Base-by-base conservation (phyloP, 257 asterid species). In the Orobanche coerulescens region DNA sequence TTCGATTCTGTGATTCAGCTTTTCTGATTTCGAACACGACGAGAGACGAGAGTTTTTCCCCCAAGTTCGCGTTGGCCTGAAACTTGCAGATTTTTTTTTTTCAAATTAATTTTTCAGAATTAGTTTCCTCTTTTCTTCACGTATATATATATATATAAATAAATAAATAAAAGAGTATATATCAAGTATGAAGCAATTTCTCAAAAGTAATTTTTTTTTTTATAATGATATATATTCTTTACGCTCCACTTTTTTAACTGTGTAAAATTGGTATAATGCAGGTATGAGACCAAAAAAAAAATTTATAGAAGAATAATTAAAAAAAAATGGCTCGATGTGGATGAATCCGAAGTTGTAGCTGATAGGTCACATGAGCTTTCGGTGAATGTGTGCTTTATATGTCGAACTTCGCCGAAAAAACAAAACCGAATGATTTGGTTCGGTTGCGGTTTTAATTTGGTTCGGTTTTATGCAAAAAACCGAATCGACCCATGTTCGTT, bases 291-390 rank as follows among this genome's bases (percentile, higher is more conserved):
- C 58, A 64, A 58, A 39, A 39, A 10, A 39, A 39, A 39, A 39
- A 6, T 39, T 10, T 36, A 36, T 10, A 36, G 2, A 39, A 43
- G 6, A 24, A 15, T 14, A 19, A 49, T 43, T 58, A 64, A n/a
- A n/a, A n/a, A n/a, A n/a, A n/a, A n/a, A n/a, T n/a, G 51, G 77
- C 50, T 57, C 65, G 71, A 68, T 51, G 48, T n/a, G 62, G 49
- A 51, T 12, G 40, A 69, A 34, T 69, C 70, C 67, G 39, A 71
- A 14, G 58, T 40, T 39, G 18, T 57, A 36, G 72, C 48, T 56
- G 60, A 53, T 70, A 14, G 55, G 69, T 54, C 51, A 66, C 15
- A 67, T 42, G 58, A 68, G 51, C 58, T 31, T 43, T 73, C 58
- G 25, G 53, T 77, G 74, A 58, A 70, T 61, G 54, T 25, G 46